Evolutionary conservation across 2,329 filamentous ascomycete species (phyloP), one percentile per base, ranked within the genome.

Genomic region (Aspergillus sp.): DNA sequence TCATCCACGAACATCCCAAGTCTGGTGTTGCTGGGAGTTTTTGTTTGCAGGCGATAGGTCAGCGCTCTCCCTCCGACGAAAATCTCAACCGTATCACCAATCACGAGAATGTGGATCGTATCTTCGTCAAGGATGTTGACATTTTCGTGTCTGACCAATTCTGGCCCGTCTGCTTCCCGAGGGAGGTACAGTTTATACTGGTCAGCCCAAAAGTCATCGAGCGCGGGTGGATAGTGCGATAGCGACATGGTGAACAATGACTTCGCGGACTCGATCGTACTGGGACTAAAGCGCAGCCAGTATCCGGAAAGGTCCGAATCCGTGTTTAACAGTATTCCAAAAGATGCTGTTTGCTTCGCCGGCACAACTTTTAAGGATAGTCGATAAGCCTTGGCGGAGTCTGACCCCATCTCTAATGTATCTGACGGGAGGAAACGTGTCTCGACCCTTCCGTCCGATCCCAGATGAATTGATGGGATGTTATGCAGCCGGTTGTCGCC

Each of bases 151-250:
- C 23, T 25, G 13, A 47, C 45, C 20, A 47, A 14, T 7, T 47
- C 45, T 23, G 21, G 45, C 3, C 31, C 45, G 23, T 49, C 47
- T 20, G 21, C 25, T 25, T 42, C 36, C 10, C 25, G 25, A 13
- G 47, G 47, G 4, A 49, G 23, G 40, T 49, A 49, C 10, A 49
- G 9, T 5, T 36, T 49, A 20, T 43, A 49, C 16, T 49, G 47
- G 7, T 49, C 29, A 11, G 17, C 14, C 40, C 47, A 49, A 23
- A 43, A n/a, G 31, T 42, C 21, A 32, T 49, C 47, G 1, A 41
- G 23, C 3, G 47, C 20, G 21, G 47, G 47, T n/a, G 47, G 19
- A 17, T 9, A 49, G 1, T 29, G 47, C 10, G 36, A 49, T 5
- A 49, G 19, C 16, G 47, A 16, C 3, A 49, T 43, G 19, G 47